Percentiles rank a stretch among this genome's conserved stretches.
Evolutionary conservation across 495 filamentous ascomycete species (phyloP).

Genomic region (Podospora didyma): DNA sequence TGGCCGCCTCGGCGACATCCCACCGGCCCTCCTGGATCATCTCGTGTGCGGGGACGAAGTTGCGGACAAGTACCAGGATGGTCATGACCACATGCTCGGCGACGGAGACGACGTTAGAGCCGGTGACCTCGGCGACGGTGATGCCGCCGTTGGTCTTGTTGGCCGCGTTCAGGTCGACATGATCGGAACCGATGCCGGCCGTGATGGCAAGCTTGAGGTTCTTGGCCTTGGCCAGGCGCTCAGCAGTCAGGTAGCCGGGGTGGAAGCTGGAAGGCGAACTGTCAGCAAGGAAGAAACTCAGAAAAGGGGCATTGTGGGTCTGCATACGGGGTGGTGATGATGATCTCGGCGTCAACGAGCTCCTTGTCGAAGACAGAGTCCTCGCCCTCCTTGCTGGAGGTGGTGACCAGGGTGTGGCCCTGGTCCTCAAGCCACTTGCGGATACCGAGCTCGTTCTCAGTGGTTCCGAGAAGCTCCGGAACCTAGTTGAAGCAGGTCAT

Average conservation of each 20-base stretch:
- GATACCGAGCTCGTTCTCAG: conserved; percentile 95
- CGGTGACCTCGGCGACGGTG: conserved; percentile 95
- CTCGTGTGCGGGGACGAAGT: conserved; percentile 98
- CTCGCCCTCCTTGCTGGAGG: conserved; percentile 91
- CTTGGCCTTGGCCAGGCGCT: conserved; percentile 96
- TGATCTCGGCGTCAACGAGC: conserved; percentile 93
- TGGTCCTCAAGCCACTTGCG: conserved; percentile 94
- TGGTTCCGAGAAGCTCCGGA: conserved; percentile 85
- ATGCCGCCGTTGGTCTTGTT: conserved; percentile 98
- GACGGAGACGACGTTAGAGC: conserved; percentile 86
- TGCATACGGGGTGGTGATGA: conserved; percentile 95
- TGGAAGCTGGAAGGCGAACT: conserved; percentile 69
- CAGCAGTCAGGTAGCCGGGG: conserved; percentile 94
- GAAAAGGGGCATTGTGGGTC: not conserved
- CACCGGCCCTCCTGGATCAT: conserved; percentile 83
- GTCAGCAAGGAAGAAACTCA: too few relatives aligned
- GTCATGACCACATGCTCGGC: conserved; percentile 98
- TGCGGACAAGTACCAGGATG: conserved; percentile 91
- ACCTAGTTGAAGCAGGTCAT: conserved; percentile 43
- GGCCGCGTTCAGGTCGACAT: conserved; percentile 93
- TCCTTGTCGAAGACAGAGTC: conserved; percentile 92
- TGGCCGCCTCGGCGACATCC: conserved; percentile 92
- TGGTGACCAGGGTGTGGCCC: conserved; percentile 94
- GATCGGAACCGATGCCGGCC: conserved; percentile 96
- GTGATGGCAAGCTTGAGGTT: conserved; percentile 97